Evolutionary conservation across 1,284 basidiomycete genomes (phyloP).

Genomic region (Tylopilus sp.): DNA sequence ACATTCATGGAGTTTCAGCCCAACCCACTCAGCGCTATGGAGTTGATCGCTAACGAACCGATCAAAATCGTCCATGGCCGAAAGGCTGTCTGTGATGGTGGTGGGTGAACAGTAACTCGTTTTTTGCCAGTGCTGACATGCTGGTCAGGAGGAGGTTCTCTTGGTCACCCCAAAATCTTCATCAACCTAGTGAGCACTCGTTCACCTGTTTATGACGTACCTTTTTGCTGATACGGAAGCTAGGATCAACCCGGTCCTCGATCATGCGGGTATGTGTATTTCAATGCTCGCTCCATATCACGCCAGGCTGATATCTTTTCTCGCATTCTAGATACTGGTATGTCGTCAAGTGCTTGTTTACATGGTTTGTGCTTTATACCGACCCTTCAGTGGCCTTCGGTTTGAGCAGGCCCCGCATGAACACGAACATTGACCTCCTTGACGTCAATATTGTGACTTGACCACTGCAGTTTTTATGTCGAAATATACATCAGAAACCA

Average conservation of each 20-base stretch:
- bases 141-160: slow-evolving; percentile 78
- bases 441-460: not conserved
- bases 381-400: slow-evolving; percentile 64
- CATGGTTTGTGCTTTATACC: slow-evolving; percentile 9
- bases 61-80: slow-evolving; percentile 76
- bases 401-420: slow-evolving; percentile 63
- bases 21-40: slow-evolving; percentile 86
- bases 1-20: slow-evolving; percentile 83
- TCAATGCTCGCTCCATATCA: slow-evolving; percentile 1
- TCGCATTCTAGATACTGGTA: slow-evolving; percentile 72
- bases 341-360: slow-evolving; percentile 29
- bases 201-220: slow-evolving; percentile 7
- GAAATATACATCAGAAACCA: slow-evolving; percentile 11
- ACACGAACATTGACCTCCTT: slow-evolving; percentile 37
- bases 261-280: slow-evolving; percentile 68
- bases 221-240: slow-evolving; percentile 15
- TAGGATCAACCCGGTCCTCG: slow-evolving; percentile 73
- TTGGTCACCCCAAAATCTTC: slow-evolving; percentile 95
- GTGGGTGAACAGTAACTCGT: slow-evolving; percentile 46
- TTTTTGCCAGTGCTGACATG: slow-evolving; percentile 14
- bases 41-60: slow-evolving; percentile 82
- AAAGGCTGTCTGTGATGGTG: slow-evolving; percentile 89
- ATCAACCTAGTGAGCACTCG: slow-evolving; percentile 77
- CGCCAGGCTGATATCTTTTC: slow-evolving; percentile 7
- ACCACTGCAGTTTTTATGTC: slow-evolving; percentile 10